These are phyloP conservation scores for Ganoderma sinense DNA, from an alignment of 1,284 basidiomycete genomes.

Conservation along the genomic window DNA sequence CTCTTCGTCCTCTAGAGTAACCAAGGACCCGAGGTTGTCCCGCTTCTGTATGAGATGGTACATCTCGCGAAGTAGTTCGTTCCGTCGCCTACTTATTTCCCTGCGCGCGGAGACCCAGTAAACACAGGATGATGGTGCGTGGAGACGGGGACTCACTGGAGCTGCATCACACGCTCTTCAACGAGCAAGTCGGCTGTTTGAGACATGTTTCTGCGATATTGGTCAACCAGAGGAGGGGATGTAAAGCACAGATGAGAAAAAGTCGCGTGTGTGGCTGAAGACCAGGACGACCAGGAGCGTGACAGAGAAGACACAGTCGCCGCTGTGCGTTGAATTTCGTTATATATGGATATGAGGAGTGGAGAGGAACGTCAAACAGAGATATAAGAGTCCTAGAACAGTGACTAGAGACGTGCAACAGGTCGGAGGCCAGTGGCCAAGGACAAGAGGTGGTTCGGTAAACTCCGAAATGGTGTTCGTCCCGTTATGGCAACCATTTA, in stretches of 20 bases:
- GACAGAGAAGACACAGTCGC: not conserved
- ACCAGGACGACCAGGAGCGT: conserved; percentile 6
- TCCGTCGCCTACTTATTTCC: conserved; percentile 64
- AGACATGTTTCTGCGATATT: conserved; percentile 25
- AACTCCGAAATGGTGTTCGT: conserved; percentile 24
- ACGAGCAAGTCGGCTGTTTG: conserved; percentile 37
- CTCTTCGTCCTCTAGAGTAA: conserved; percentile 46
- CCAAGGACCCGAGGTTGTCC: conserved; percentile 49
- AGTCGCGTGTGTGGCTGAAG: conserved; percentile 33
- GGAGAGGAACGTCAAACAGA: not conserved
- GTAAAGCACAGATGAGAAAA: conserved; percentile 25
- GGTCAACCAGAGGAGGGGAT: conserved; percentile 12
- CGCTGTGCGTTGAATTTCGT: not conserved
- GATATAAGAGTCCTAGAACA: conserved; percentile 6
- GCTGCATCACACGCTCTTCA: conserved; percentile 48
- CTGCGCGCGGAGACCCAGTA: conserved; percentile 42
- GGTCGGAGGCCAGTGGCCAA: conserved; percentile 17
- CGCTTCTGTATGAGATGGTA: conserved; percentile 65
- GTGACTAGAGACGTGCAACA: conserved; percentile 4
- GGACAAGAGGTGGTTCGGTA: conserved; percentile 23
- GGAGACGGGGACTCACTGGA: conserved; percentile 42
- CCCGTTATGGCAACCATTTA: conserved; percentile 23
- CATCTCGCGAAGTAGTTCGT: conserved; percentile 74
- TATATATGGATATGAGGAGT: not conserved
- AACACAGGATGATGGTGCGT: not conserved